phyloP scores from a whole-genome alignment of 2,329 filamentous ascomycete genomes.

The Talaromyces sp. region DNA sequence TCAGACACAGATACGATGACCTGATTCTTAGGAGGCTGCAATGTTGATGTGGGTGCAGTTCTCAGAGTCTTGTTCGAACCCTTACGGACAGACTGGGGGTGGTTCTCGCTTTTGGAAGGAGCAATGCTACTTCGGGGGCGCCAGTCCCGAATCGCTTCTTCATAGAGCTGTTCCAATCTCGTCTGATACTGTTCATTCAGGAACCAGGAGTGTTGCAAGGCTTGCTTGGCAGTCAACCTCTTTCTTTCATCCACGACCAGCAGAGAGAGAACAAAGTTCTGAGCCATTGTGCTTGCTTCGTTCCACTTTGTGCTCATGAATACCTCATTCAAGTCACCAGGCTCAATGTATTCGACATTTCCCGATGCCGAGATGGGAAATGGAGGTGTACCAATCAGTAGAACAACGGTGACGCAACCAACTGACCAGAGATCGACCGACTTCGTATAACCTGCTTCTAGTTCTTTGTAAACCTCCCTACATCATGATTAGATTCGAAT shows the following conservation, averaged over 20 bases:
- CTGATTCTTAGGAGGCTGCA: not conserved
- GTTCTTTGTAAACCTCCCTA: constrained; percentile 30
- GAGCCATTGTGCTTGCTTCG: constrained; percentile 44
- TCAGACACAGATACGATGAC: not conserved
- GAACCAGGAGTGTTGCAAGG: constrained; percentile 58
- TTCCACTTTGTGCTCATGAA: constrained; percentile 47
- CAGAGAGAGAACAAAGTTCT: constrained; percentile 55
- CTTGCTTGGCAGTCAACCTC: constrained; percentile 55
- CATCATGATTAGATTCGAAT: not conserved
- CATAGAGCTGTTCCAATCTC: constrained; percentile 49
- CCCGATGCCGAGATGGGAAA: constrained; percentile 41
- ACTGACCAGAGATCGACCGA: constrained; percentile 63
- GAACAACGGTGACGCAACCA: constrained; percentile 53
- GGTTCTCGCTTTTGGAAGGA: not conserved
- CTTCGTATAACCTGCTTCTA: constrained; percentile 51
- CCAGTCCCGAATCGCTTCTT: constrained; percentile 52
- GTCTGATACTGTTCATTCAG: constrained; percentile 48
- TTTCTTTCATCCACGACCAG: constrained; percentile 51
- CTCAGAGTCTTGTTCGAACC: not conserved
- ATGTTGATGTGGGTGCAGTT: not conserved
- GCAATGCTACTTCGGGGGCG: constrained; percentile 35
- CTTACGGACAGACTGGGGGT: not conserved
- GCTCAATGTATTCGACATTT: constrained; percentile 25
- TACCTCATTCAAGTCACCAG: constrained; percentile 48
- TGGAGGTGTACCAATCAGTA: constrained; percentile 53